Evolutionary conservation across 1,284 basidiomycete species (phyloP).

Genomic region (Peniophora sp.): DNA sequence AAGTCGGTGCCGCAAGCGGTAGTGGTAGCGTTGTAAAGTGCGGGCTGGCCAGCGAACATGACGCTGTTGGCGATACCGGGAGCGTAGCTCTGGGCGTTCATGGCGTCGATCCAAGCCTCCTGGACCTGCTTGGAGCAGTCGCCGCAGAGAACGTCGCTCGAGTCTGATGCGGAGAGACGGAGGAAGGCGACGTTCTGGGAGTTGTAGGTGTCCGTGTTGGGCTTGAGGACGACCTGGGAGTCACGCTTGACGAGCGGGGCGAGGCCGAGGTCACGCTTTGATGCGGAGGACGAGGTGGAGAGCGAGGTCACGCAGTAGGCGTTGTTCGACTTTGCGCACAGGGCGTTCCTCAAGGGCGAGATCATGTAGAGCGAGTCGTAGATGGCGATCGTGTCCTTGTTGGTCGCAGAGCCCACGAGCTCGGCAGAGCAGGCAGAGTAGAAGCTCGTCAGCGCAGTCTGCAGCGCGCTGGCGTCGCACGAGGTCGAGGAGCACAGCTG

Average conservation of each 20-base stretch:
- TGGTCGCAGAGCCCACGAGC: constrained; percentile 41
- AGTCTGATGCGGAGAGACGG: constrained; percentile 52
- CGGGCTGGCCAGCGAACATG: constrained; percentile 58
- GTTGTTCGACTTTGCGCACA: constrained; percentile 73
- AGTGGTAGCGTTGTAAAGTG: constrained; percentile 56
- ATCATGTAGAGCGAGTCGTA: constrained; percentile 80
- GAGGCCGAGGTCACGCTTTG: constrained; percentile 18
- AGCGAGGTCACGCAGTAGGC: constrained; percentile 50
- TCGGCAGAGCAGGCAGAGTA: constrained; percentile 63
- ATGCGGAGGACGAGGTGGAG: constrained; percentile 10
- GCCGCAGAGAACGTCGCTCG: constrained; percentile 58
- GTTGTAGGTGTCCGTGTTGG: constrained; percentile 63
- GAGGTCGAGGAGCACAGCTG: constrained; percentile 45
- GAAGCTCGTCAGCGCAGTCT: constrained; percentile 59
- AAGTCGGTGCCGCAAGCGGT: constrained; percentile 55
- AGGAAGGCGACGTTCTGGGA: constrained; percentile 71
- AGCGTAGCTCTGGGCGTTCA: constrained; percentile 63
- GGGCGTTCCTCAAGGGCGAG: constrained; percentile 52
- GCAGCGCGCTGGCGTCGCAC: constrained; percentile 57
- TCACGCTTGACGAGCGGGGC: constrained; percentile 5
- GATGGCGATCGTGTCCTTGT: constrained; percentile 41
- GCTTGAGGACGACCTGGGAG: constrained; percentile 29
- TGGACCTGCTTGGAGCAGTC: constrained; percentile 74
- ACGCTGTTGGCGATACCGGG: constrained; percentile 60
- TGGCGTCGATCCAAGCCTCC: constrained; percentile 68